A percentile compares a stretch with the other conserved stretches of the same genome.
Conservation (phyloP, 73 alveolate genomes). For the Stentor roeselii region DNA sequence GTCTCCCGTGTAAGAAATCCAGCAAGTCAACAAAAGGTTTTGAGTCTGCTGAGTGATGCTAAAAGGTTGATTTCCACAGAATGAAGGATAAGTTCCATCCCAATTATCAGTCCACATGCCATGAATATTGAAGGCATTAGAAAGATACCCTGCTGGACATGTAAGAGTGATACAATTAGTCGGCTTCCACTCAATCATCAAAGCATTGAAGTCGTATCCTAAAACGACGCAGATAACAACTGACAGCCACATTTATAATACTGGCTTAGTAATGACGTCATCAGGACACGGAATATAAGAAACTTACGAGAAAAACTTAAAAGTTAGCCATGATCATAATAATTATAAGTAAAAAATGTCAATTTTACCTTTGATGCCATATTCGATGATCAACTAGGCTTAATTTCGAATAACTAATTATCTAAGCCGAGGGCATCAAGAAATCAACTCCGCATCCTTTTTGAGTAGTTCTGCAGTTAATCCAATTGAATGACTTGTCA, state of each 20-base stretch:
- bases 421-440: background rate
- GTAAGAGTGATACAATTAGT: background rate
- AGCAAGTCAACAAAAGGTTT: background rate
- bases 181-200: constrained; percentile 6
- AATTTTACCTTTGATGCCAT: too few relatives aligned
- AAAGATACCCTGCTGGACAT: background rate
- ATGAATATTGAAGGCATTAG: background rate
- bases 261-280: too few relatives aligned
- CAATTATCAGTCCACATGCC: constrained; percentile 25
- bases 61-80: background rate
- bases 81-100: constrained; percentile 12
- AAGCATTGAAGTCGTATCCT: background rate
- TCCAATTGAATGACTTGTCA: background rate
- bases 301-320: too few relatives aligned
- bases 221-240: background rate
- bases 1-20: background rate
- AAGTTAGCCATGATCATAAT: too few relatives aligned
- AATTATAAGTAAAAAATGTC: too few relatives aligned
- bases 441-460: too few relatives aligned
- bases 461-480: background rate
- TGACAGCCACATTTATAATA: background rate
- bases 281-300: too few relatives aligned
- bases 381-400: too few relatives aligned
- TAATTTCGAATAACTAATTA: too few relatives aligned
- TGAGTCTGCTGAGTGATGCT: background rate